phyloP scores from a whole-genome alignment of 2,329 filamentous ascomycete species.

The Alternaria sp. region DNA sequence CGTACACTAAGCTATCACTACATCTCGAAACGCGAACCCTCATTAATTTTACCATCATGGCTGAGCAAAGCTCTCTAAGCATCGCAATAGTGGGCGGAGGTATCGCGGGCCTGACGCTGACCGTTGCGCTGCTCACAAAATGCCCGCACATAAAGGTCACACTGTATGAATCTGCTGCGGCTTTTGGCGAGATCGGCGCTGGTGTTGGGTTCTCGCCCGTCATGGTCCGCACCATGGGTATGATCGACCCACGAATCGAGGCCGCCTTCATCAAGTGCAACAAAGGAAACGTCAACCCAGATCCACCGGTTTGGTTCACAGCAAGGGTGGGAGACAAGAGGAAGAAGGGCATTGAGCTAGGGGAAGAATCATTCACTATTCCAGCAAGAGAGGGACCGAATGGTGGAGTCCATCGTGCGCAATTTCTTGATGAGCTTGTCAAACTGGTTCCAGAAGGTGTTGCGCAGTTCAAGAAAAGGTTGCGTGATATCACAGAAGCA shows the following conservation, averaged over 20 bases:
- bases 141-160: constrained; percentile 52
- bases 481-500: constrained; percentile 35
- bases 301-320: constrained; percentile 35
- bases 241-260: constrained; percentile 51
- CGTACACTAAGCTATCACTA: neutral
- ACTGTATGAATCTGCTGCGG: constrained; percentile 64
- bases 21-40: neutral
- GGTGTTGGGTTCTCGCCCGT: constrained; percentile 60
- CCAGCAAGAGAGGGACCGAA: constrained; percentile 34
- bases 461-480: constrained; percentile 54
- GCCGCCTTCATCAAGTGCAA: constrained; percentile 22
- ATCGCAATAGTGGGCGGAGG: constrained; percentile 68
- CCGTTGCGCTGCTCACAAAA: constrained; percentile 59
- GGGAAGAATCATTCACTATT: constrained; percentile 34
- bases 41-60: neutral
- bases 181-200: constrained; percentile 67
- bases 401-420: constrained; percentile 58
- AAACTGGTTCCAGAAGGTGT: constrained; percentile 56
- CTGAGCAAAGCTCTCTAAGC: constrained; percentile 38
- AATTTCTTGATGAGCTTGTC: constrained; percentile 60
- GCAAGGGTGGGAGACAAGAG: constrained; percentile 36
- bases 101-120: constrained; percentile 65
- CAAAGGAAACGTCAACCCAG: constrained; percentile 14
- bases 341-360: constrained; percentile 29
- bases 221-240: constrained; percentile 50